A percentile compares a stretch with the other conserved stretches of the same genome.
Conservation (phyloP, 2,329 filamentous ascomycete species). For the Sordariomycetes sp. region DNA sequence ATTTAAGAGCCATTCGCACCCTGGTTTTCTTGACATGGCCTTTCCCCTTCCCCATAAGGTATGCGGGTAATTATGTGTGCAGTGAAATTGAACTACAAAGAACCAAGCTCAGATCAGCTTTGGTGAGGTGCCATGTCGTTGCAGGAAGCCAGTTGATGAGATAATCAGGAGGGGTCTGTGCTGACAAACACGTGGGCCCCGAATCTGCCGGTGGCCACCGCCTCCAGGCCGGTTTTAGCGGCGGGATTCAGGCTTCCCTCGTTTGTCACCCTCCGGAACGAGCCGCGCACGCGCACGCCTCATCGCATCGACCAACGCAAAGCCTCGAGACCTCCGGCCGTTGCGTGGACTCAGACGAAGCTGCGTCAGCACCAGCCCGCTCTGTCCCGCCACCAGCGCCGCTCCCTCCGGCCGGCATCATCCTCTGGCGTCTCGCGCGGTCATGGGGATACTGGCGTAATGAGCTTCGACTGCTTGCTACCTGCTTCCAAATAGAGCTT, state of each 20-base stretch:
- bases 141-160: background rate
- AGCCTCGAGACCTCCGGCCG: background rate
- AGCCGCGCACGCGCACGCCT: background rate
- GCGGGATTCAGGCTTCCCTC: background rate
- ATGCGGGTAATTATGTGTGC: too few relatives aligned
- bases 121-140: too few relatives aligned
- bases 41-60: too few relatives aligned
- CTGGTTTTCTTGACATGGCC: too few relatives aligned
- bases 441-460: background rate
- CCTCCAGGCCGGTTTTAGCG: too few relatives aligned
- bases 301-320: background rate
- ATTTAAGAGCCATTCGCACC: too few relatives aligned
- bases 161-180: background rate
- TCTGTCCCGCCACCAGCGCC: background rate
- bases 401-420: background rate
- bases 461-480: background rate
- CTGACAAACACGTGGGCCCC: background rate
- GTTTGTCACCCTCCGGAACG: background rate
- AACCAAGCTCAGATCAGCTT: too few relatives aligned
- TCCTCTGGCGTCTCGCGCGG: background rate
- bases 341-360: constrained; percentile 1
- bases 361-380: constrained; percentile 1
- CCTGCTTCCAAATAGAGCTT: background rate
- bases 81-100: too few relatives aligned
- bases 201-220: too few relatives aligned